Evolutionary conservation across 805 yeast species (phyloP).

Genomic region (Candida awuae): DNA sequence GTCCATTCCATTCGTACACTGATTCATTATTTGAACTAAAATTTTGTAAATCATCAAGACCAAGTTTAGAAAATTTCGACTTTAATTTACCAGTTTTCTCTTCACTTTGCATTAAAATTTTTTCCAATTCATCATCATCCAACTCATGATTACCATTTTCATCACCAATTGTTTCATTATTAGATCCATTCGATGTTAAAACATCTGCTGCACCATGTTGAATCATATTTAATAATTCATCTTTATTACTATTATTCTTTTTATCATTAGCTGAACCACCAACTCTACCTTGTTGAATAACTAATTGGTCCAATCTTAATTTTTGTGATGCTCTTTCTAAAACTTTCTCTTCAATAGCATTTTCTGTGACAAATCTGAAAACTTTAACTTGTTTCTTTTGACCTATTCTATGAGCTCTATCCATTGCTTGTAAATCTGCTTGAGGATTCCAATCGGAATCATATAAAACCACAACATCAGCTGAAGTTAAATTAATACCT

Average conservation of each 20-base stretch:
- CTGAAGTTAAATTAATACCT: slow-evolving; percentile 76
- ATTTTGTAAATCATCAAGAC: slow-evolving; percentile 71
- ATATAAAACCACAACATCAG: slow-evolving; percentile 65
- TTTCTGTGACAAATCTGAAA: slow-evolving; percentile 68
- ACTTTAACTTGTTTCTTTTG: slow-evolving; percentile 80
- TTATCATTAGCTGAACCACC: slow-evolving; percentile 19
- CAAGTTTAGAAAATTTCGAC: slow-evolving; percentile 55
- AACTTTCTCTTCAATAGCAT: slow-evolving; percentile 78
- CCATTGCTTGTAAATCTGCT: slow-evolving; percentile 86
- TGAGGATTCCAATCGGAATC: slow-evolving; percentile 90
- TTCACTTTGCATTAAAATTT: slow-evolving; percentile 52
- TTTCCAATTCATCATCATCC: slow-evolving; percentile 55
- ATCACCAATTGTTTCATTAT: slow-evolving; percentile 8
- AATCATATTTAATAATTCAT: slow-evolving; percentile 72
- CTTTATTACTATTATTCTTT: slow-evolving; percentile 45
- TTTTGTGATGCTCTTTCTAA: slow-evolving; percentile 77
- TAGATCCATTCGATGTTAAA: slow-evolving; percentile 31
- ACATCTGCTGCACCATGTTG: slow-evolving; percentile 75
- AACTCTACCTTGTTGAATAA: slow-evolving; percentile 62
- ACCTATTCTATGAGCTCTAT: slow-evolving; percentile 82
- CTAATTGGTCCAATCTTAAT: slow-evolving; percentile 69
- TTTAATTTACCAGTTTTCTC: slow-evolving; percentile 54
- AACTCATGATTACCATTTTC: slow-evolving; percentile 21
- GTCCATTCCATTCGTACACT: slow-evolving; percentile 86
- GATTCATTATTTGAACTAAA: slow-evolving; percentile 48